Percentiles rank a stretch among this genome's conserved stretches.
Conservation (phyloP, 164 flowering plant species). For the Tetrastigma voinierianum region DNA sequence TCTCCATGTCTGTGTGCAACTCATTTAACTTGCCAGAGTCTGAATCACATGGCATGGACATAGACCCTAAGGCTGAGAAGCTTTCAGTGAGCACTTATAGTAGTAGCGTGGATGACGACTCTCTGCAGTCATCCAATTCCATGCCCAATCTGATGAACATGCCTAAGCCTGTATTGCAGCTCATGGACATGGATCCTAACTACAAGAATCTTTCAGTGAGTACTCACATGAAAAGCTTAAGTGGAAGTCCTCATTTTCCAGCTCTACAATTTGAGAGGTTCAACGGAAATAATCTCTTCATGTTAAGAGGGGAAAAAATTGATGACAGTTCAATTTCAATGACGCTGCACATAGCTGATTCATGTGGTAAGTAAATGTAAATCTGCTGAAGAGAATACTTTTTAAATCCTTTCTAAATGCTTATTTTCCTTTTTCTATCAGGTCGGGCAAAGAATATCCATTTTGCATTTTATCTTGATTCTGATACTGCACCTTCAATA, state of each 20-base stretch:
- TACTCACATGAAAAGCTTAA: constrained; percentile 21
- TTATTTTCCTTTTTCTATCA: constrained; percentile 19
- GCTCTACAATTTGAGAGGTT: constrained; percentile 37
- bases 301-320: constrained; percentile 45
- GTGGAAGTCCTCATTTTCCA: constrained; percentile 20
- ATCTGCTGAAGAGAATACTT: neutral
- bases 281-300: constrained; percentile 44
- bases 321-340: constrained; percentile 50
- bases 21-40: constrained; percentile 18
- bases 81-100: constrained; percentile 19
- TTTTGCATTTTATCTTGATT: constrained; percentile 56
- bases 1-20: constrained; percentile 17
- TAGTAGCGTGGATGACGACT: constrained; percentile 1
- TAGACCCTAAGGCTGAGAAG: constrained; percentile 43
- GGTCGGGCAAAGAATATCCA: constrained; percentile 58
- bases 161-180: constrained; percentile 22
- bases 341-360: constrained; percentile 50
- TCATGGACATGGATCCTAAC: constrained; percentile 51
- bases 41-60: constrained; percentile 48
- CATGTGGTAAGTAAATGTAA: constrained; percentile 34
- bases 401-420: neutral
- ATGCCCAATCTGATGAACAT: constrained; percentile 13
- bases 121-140: too few species aligned
- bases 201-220: constrained; percentile 24
- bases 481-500: constrained; percentile 62